Base-by-base conservation (phyloP, 768 basidiomycete species). In the Symmetrospora coprosmae region DNA sequence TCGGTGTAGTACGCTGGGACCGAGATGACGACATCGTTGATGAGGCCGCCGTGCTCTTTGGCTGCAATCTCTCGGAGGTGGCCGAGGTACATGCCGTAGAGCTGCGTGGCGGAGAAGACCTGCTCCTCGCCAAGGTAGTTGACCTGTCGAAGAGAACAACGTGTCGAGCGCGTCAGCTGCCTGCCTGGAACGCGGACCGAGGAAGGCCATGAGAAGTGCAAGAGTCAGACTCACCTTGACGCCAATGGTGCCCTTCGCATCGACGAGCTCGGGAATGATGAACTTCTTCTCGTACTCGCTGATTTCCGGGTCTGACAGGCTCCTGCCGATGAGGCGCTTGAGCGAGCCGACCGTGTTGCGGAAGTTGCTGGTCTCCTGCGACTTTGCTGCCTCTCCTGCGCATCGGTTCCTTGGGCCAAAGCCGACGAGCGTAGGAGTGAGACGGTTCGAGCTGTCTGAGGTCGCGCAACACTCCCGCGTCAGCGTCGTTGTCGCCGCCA, bases 1-100 rank as follows among this genome's bases (percentile, higher is more conserved):
- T 99, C 92, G 65, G 91, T 87, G 78, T 81, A 99, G 88, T 89
- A 96, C 55, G 87, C 89, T 9, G 94, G 94, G 40, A 97, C 85
- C 61, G 94, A 83, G 73, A 99, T 86, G 66, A 96, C 90, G 66
- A 96, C 81, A 73, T 99, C 91, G 37, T 83, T 82, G 50, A 96
- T 85, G 66, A 78, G 77, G 25, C 78, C 79, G 73, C 89, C 92
- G 74, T 94, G 85, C 72, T 97, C 92, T 45, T 73, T 77, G 31
- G 82, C 73, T 13, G 90, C 81, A 64, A 80, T 96, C 69, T 97
- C 92, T 50, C 87, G 82, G 61, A 97, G 77, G 74, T 90, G 89
- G 68, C 81, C 85, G 28, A 97, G 74, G 74, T 88, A 97, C 78
- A 85, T 85, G 65, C 78, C 89, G n/a, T 84, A 80, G 61, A 99